Evolutionary conservation across 805 yeast species (phyloP), one percentile per base, ranked within the genome.

Genomic region (Candida bentonensis): DNA sequence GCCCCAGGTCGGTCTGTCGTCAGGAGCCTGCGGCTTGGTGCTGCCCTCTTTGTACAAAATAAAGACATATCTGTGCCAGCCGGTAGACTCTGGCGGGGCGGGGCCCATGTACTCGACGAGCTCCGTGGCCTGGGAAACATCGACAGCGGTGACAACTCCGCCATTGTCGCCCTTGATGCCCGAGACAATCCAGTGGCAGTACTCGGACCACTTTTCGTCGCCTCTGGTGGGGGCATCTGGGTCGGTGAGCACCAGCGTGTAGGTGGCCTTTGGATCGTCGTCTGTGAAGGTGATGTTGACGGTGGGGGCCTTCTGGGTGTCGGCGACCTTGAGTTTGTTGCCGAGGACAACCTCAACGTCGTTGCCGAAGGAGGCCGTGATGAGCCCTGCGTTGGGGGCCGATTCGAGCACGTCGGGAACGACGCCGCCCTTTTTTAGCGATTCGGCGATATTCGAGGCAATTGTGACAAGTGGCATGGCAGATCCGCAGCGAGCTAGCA

Each of bases 191-290:
- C 75, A 84, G 64, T 87, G 96, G 44, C 82, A 77, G 59, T 69
- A 87, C 62, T 87, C 95, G 2, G 92, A 79, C 94, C 94, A 86
- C 58, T 78, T 84, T 56, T 79, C 76, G 60, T 87, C 95, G 2
- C 73, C 70, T 52, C 77, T 72, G 2, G 87, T 74, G 13, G 96
- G 96, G 4, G 96, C 96, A 66, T 87, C 96, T 1, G 96, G 96
- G 61, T 87, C 96, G 4, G 96, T 88, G 51, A 87, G 53, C 2
- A 83, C 82, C 51, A 88, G 64, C 9, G 92, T 76, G 64, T 82
- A 87, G 42, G 70, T 63, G 51, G 77, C 80, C 22, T 68, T 60
- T 15, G 64, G 55, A 49, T 66, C 69, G 50, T 67, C 69, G 39
- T 70, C 69, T 44, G 65, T 62, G 49, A 78, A 65, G 15, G 87